A percentile compares a stretch with the other conserved stretches of the same genome.
These are phyloP conservation scores for Dioscorea alata DNA, from an alignment of 106 monocot species.

Conservation along the genomic window DNA sequence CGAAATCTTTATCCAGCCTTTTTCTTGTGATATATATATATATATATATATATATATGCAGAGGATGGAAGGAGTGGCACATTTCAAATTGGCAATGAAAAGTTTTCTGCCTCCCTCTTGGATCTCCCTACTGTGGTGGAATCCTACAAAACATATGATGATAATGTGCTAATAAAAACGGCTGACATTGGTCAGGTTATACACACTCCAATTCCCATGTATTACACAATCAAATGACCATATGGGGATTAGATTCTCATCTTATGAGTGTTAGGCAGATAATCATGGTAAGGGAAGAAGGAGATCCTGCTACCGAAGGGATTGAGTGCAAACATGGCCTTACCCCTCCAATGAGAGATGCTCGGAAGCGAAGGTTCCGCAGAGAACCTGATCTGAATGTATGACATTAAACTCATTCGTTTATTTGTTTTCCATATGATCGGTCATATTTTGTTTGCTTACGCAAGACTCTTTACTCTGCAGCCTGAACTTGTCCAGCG, in stretches of 20 bases:
- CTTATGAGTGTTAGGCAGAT: constrained; percentile 36
- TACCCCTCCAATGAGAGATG: constrained; percentile 98
- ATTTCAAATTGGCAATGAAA: constrained; percentile 73
- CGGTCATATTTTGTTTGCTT: background rate
- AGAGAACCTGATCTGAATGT: constrained; percentile 98
- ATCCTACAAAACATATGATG: constrained; percentile 98
- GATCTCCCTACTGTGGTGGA: constrained; percentile 86
- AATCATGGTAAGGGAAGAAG: constrained; percentile 84
- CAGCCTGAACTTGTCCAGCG: constrained; percentile 83
- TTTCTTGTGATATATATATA: background rate
- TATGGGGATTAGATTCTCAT: too few species aligned
- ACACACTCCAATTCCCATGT: too few species aligned
- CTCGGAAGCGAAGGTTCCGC: constrained; percentile 77
- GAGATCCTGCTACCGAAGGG: constrained; percentile 80
- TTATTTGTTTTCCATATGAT: background rate
- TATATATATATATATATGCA: constrained; percentile 22
- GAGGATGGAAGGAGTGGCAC: constrained; percentile 94
- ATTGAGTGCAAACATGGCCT: constrained; percentile 84
- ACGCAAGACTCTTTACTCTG: background rate
- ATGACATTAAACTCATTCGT: background rate
- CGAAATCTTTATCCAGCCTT: background rate
- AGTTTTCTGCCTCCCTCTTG: constrained; percentile 76
- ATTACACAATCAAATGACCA: too few species aligned
- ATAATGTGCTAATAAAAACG: constrained; percentile 82
- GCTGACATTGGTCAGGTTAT: constrained; percentile 87